phyloP scores from a whole-genome alignment of 2,329 filamentous ascomycete genomes.

The Hypomyces rosellus region DNA sequence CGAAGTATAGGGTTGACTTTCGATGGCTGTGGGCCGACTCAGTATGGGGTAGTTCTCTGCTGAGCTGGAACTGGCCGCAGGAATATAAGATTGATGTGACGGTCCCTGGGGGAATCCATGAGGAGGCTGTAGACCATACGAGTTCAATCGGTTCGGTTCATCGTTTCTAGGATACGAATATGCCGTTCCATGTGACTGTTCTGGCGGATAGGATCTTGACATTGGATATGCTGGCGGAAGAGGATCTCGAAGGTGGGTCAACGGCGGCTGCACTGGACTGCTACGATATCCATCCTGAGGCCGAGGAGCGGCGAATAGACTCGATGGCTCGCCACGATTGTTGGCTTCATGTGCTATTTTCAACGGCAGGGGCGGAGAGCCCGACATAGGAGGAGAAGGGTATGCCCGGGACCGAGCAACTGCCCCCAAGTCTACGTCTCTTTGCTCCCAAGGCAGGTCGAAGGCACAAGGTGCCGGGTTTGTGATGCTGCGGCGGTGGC shows the following conservation, averaged over 20 bases:
- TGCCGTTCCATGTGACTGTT: constrained; percentile 15
- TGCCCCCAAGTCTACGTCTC: constrained; percentile 44
- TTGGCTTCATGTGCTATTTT: constrained; percentile 52
- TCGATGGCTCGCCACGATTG: constrained; percentile 43
- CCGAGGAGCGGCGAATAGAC: constrained; percentile 37
- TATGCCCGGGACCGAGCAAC: constrained; percentile 55
- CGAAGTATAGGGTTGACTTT: constrained; percentile 44
- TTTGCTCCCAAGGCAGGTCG: constrained; percentile 37
- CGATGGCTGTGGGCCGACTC: constrained; percentile 32
- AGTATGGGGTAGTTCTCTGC: constrained; percentile 18
- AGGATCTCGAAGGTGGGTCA: constrained; percentile 18
- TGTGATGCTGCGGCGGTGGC: constrained; percentile 53
- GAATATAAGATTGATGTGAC: constrained; percentile 17
- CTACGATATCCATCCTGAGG: constrained; percentile 46
- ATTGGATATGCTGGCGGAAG: constrained; percentile 19
- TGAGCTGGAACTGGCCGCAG: constrained; percentile 14
- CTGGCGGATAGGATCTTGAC: constrained; percentile 24
- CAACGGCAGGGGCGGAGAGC: constrained; percentile 56
- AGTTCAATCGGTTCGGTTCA: constrained; percentile 18
- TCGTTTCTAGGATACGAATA: constrained; percentile 23
- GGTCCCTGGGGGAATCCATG: constrained; percentile 7
- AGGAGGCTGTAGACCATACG: constrained; percentile 19
- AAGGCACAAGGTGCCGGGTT: constrained; percentile 50
- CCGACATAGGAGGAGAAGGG: constrained; percentile 70
- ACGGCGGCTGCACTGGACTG: constrained; percentile 22